These are phyloP conservation scores for Trypanosoma melophagium DNA, from an alignment of 208 protist genomes.

Conservation along the genomic window DNA sequence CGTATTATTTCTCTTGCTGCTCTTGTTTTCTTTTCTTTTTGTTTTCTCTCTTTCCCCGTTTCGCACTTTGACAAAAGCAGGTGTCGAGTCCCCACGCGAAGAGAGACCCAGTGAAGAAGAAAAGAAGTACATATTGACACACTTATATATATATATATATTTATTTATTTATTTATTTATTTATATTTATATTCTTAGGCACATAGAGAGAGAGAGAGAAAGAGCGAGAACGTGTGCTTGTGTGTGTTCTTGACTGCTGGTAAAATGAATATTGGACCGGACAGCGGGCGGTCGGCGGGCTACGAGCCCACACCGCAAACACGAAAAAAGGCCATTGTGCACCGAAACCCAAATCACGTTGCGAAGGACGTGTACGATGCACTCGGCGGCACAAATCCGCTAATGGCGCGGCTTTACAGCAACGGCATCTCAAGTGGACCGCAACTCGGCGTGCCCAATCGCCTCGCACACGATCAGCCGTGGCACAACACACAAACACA, in stretches of 20 bases:
- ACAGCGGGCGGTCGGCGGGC: slow-evolving; percentile 12
- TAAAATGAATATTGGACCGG: slow-evolving; percentile 29
- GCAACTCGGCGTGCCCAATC: slow-evolving; percentile 70
- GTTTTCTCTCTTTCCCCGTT: not conserved
- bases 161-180: too few species aligned
- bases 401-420: slow-evolving; percentile 69
- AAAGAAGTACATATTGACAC: not conserved
- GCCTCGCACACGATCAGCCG: slow-evolving; percentile 35
- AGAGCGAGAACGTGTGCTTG: not conserved
- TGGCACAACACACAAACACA: not conserved
- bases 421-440: slow-evolving; percentile 60
- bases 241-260: not conserved
- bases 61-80: too few species aligned
- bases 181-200: too few species aligned
- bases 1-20: too few species aligned
- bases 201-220: not conserved
- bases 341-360: slow-evolving; percentile 88
- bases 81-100: too few species aligned
- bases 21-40: too few species aligned
- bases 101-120: not conserved
- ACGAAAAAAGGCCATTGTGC: slow-evolving; percentile 41
- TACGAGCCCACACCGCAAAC: slow-evolving; percentile 36
- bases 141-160: not conserved
- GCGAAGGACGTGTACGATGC: slow-evolving; percentile 79
- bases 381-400: slow-evolving; percentile 67